Conservation (phyloP, 129 eudicot genomes). For the Lactuca sativa region DNA sequence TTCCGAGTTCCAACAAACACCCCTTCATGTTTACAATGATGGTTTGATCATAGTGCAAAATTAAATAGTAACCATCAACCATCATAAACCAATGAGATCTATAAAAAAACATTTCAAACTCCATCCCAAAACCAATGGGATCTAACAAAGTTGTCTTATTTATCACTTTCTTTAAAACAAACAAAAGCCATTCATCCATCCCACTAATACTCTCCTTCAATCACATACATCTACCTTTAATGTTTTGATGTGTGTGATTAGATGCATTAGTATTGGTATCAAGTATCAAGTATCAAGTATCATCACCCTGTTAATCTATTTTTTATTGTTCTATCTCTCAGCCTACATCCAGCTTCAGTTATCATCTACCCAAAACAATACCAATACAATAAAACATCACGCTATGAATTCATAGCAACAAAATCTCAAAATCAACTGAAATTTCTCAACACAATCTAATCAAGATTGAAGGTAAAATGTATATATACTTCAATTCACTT, state of each 20-base stretch:
- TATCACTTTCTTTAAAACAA: background rate
- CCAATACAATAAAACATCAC: background rate
- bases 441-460: conserved; percentile 15
- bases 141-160: background rate
- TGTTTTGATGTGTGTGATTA: background rate
- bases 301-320: conserved; percentile 15
- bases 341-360: conserved; percentile 13
- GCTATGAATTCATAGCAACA: conserved; percentile 32
- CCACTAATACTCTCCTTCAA: background rate
- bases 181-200: background rate
- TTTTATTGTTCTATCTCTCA: conserved; percentile 23
- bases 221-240: conserved; percentile 4
- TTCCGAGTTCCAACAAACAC: no score
- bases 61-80: no score
- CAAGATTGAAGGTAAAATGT: conserved; percentile 16
- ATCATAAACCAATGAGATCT: no score
- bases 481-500: conserved; percentile 25
- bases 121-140: no score
- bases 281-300: background rate
- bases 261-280: background rate
- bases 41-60: background rate
- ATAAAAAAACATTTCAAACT: no score
- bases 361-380: conserved; percentile 19
- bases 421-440: conserved; percentile 27
- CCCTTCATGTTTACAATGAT: background rate